Base-by-base conservation (phyloP, 257 asterid genomes). In the Salvia splendens region DNA sequence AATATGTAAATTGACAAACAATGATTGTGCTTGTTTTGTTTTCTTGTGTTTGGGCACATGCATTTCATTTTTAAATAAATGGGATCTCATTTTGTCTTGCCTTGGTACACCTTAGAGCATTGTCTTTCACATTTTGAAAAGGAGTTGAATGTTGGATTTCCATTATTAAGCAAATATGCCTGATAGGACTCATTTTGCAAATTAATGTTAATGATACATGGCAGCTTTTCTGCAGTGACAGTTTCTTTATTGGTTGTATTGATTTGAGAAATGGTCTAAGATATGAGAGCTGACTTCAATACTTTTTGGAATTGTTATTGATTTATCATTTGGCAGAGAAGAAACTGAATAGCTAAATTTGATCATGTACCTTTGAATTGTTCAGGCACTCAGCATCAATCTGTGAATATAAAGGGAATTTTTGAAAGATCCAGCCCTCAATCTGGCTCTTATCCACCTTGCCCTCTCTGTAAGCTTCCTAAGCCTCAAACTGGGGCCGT, bases 391-490 rank as follows among this genome's bases (percentile, higher is more conserved):
- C 46, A 30, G 20, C 46, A 30, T 14, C 61, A 61, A 67, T 72
- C 68, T 63, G 59, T 67, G 47, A 59, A 47, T 15, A 50, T 5
- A 3, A 10, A 65, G 42, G 70, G 64, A 28, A 41, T 59, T 45
- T 59, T 30, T 54, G 69, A 47, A 54, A 72, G 71, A 54, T 58
- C 54, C 64, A 56, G 15, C 50, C 60, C 6, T 68, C 68, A 11
- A 28, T 52, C 67, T 40, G 66, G 70, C 43, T 65, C 38, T 17
- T 48, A n/a, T 59, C 49, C 16, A 40, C 38, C 9, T 30, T 14
- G 45, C 36, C 35, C 54, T 54, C 43, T 14, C 14, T 73, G 33
- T 66, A 48, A 24, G 14, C 17, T 54, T 28, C 56, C 12, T 14
- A 7, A 24, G 70, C 46, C 60, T 36, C 67, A 33, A 30, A 58